Percentiles rank a stretch among this genome's conserved stretches.
Conservation (phyloP, 768 basidiomycete species). For the Tylopilus felleus region DNA sequence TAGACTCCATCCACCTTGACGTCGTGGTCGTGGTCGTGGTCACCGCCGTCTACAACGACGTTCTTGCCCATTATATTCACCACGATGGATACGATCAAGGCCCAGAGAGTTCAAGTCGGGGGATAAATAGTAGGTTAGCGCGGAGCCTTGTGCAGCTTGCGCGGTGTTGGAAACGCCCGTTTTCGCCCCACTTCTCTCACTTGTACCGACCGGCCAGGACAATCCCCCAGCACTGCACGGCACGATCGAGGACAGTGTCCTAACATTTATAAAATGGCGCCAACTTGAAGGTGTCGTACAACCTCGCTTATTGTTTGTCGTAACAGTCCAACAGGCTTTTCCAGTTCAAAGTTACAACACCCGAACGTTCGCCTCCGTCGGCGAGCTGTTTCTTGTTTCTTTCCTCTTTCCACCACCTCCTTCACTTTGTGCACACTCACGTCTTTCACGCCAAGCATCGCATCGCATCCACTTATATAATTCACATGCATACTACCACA, state of each 20-base stretch:
- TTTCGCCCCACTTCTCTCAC: too few relatives aligned
- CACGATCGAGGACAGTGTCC: conserved; percentile 5
- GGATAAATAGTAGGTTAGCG: neutral
- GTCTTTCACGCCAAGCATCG: conserved; percentile 21
- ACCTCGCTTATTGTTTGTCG: conserved; percentile 19
- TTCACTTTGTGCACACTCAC: conserved; percentile 21
- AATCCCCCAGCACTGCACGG: conserved; percentile 13
- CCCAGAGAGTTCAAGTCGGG: neutral
- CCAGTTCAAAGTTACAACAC: neutral
- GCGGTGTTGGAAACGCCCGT: conserved; percentile 15
- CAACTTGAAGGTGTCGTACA: conserved; percentile 14
- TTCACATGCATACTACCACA: conserved; percentile 29
- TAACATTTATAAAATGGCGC: conserved; percentile 9
- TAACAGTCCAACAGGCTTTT: neutral
- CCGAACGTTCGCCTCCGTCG: neutral
- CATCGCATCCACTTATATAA: conserved; percentile 15
- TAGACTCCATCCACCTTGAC: neutral
- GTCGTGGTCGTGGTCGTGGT: neutral
- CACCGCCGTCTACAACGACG: neutral
- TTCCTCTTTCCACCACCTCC: conserved; percentile 10
- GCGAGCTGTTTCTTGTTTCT: conserved; percentile 14
- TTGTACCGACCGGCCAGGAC: neutral
- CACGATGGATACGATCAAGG: neutral
- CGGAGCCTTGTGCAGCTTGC: neutral
- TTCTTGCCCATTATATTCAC: neutral